Percentiles rank a stretch among this genome's conserved stretches.
These are phyloP conservation scores for Candida nanaspora DNA, from an alignment of 805 yeast genomes.

Conservation along the genomic window DNA sequence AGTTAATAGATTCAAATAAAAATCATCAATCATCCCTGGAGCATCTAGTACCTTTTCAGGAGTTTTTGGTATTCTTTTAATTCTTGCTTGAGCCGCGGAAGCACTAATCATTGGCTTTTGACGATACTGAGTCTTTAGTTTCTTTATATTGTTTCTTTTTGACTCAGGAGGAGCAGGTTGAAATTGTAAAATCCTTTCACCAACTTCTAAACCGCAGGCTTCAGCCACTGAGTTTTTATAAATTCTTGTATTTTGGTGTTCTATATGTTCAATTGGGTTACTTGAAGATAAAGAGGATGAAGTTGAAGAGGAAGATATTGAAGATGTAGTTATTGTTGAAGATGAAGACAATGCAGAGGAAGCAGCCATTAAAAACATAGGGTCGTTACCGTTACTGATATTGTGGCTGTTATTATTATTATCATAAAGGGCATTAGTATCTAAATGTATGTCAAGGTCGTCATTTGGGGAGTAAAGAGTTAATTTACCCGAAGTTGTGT, in stretches of 20 bases:
- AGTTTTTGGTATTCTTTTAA: conserved; percentile 73
- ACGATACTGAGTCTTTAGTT: conserved; percentile 12
- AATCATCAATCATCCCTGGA: conserved; percentile 90
- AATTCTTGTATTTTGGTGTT: conserved; percentile 44
- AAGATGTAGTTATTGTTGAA: no score
- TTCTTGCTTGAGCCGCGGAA: conserved; percentile 53
- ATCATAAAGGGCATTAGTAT: no score
- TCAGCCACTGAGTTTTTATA: conserved; percentile 83
- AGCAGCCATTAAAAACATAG: no score
- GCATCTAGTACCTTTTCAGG: conserved; percentile 96
- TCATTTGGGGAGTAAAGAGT: conserved; percentile 29
- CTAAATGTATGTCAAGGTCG: no score
- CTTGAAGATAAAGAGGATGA: background rate
- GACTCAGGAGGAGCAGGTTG: conserved; percentile 79
- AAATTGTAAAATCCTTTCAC: conserved; percentile 77
- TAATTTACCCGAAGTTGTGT: conserved; percentile 40
- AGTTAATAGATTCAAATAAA: conserved; percentile 75
- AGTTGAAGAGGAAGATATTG: background rate
- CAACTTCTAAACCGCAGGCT: conserved; percentile 85
- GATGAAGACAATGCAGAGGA: no score
- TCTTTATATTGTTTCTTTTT: conserved; percentile 14
- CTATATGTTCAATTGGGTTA: conserved; percentile 34
- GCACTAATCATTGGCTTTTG: conserved; percentile 24
- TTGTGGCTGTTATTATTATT: background rate
- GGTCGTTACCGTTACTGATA: background rate